Evolutionary conservation across 768 basidiomycete genomes (phyloP).

Genomic region (Vararia minispora): DNA sequence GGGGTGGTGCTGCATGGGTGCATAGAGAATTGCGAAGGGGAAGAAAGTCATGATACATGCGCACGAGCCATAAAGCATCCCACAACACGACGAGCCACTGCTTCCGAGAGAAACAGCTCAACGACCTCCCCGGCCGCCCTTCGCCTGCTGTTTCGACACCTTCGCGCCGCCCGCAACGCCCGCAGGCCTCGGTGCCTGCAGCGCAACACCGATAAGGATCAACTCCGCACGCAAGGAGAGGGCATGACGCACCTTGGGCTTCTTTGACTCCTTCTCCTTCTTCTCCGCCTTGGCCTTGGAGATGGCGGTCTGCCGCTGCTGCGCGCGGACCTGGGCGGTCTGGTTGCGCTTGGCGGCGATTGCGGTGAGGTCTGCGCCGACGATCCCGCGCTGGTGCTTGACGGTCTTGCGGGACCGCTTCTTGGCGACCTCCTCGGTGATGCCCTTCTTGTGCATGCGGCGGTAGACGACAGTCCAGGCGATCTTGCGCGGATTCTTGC

Average conservation of each 20-base stretch:
- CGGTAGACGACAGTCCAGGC: conserved; percentile 93
- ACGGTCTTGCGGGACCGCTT: conserved; percentile 94
- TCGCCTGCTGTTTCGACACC: conserved; percentile 94
- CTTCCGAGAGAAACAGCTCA: conserved; percentile 30
- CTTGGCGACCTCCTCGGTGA: conserved; percentile 98
- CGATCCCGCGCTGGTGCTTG: conserved; percentile 97
- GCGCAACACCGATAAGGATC: neutral
- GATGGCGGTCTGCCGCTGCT: conserved; percentile 78
- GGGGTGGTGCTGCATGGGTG: no score
- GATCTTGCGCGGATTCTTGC: conserved; percentile 99
- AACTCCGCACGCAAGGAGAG: neutral
- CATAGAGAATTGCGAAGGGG: no score
- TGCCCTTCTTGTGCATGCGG: conserved; percentile 99
- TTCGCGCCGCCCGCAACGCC: conserved; percentile 55
- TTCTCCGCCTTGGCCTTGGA: conserved; percentile 93
- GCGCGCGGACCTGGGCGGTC: conserved; percentile 71
- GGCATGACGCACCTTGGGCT: conserved; percentile 52
- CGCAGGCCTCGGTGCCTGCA: conserved; percentile 44
- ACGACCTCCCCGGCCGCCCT: conserved; percentile 76
- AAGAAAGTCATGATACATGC: conserved; percentile 8
- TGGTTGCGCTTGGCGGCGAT: conserved; percentile 92
- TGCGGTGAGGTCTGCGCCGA: conserved; percentile 86
- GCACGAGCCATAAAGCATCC: conserved; percentile 5
- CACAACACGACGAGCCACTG: neutral
- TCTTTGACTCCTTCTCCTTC: conserved; percentile 93